A percentile compares a stretch with the other conserved stretches of the same genome.
Evolutionary conservation across 768 basidiomycete species (phyloP).

Genomic region (Nevesoporus exiguus): DNA sequence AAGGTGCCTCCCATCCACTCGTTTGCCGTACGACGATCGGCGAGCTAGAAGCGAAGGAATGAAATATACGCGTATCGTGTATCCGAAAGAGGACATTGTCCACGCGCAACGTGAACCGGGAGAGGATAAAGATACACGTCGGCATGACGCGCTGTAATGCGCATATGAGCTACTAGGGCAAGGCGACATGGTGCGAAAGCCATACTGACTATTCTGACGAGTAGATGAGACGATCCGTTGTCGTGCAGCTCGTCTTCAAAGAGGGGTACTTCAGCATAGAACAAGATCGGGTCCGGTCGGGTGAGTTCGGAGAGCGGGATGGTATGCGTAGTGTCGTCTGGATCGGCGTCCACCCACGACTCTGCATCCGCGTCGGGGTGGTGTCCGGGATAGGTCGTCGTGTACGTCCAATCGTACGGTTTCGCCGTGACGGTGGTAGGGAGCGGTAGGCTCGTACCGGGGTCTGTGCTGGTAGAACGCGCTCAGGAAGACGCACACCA

Average conservation of each 20-base stretch:
- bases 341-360: conserved; percentile 54
- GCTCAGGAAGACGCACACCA: conserved; percentile 19
- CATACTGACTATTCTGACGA: conserved; percentile 79
- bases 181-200: neutral
- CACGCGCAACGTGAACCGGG: conserved; percentile 89
- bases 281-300: conserved; percentile 93
- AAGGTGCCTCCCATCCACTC: conserved; percentile 89
- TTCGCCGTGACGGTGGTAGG: conserved; percentile 74
- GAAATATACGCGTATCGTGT: conserved; percentile 86
- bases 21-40: conserved; percentile 73
- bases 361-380: conserved; percentile 6
- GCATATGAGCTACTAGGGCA: neutral
- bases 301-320: conserved; percentile 87
- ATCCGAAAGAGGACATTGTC: conserved; percentile 92
- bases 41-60: conserved; percentile 64
- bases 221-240: conserved; percentile 83
- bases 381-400: conserved; percentile 80
- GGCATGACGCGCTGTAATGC: conserved; percentile 88
- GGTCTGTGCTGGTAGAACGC: conserved; percentile 53
- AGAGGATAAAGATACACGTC: conserved; percentile 85
- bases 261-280: conserved; percentile 91
- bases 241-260: conserved; percentile 98
- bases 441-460: conserved; percentile 60
- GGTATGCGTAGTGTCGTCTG: conserved; percentile 50
- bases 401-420: conserved; percentile 98